These are phyloP conservation scores for Funneliformis caledonium DNA, from an alignment of 371 early-diverging fungal species.

Conservation along the genomic window DNA sequence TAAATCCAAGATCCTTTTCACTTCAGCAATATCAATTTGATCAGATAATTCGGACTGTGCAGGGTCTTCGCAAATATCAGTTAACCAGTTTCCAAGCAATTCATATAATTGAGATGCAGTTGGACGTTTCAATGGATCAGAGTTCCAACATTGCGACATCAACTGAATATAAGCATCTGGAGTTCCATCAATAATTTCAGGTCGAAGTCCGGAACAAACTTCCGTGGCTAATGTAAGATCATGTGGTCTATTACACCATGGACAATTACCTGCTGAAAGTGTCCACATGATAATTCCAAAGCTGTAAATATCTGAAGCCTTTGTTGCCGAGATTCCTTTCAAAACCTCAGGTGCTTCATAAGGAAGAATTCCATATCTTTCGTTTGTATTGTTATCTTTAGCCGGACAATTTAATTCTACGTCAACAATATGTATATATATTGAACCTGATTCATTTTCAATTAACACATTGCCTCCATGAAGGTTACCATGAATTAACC, in stretches of 20 bases:
- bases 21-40: no score
- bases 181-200: background rate
- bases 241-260: constrained; percentile 12
- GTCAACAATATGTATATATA: background rate
- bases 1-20: no score
- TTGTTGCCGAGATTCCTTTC: background rate
- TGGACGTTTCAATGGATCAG: background rate
- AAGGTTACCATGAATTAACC: constrained; percentile 4
- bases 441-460: background rate
- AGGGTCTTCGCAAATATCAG: background rate
- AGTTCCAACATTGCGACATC: constrained; percentile 8
- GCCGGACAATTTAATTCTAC: background rate
- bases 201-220: background rate
- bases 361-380: constrained; percentile 10
- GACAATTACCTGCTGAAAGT: background rate
- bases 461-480: constrained; percentile 35
- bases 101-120: background rate
- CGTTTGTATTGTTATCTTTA: background rate
- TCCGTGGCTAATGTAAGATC: background rate
- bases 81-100: background rate
- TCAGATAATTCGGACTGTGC: no score
- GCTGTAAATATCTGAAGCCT: background rate
- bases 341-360: constrained; percentile 2
- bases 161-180: constrained; percentile 1
- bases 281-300: constrained; percentile 1